Base-by-base conservation (phyloP, 2,329 filamentous ascomycete genomes). In the Aphanoascus verrucosus region DNA sequence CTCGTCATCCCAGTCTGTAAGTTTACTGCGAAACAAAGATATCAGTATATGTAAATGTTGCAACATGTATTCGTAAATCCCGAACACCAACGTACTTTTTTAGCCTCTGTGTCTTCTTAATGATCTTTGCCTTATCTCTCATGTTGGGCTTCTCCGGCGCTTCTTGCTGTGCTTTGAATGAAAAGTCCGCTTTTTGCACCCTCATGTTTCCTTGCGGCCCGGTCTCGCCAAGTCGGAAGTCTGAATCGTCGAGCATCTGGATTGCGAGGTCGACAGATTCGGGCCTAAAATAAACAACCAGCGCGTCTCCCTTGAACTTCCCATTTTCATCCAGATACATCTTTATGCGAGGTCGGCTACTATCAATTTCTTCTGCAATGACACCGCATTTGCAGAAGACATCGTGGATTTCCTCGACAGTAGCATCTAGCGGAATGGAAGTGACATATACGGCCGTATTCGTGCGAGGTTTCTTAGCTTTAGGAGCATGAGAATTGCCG, bases 381-480 rank as follows among this genome's bases (percentile, higher is more conserved):
- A 97, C 85, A 56, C 90, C 90, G 64, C 81, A 94, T 67, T 88
- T 91, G 47, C 84, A 88, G 73, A 98, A 98, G 28, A 87, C 76
- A 20, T 88, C 80, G 60, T 85, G 79, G 14, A 98, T 82, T 72
- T 98, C 93, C 31, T 86, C 81, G 41, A 84, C 74, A 0, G 85
- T 87, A 42, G 82, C 85, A 67, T 97, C 88, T 38, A 76, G 70
- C 0, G 93, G 94, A 3, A 98, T 79, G 11, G 86, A 88, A 3
- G 89, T 94, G 46, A 96, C 86, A 72, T 91, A 98, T 59, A 98
- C 80, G 41, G 91, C 91, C 5, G 87, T 94, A 67, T 96, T 97
- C 61, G 90, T 76, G 53, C 71, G 71, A 31, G 66, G 65, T 58
- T 72, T 75, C 61, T 70, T 73, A 14, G 60, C 59, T 56, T 72